phyloP scores from a whole-genome alignment of 2,329 filamentous ascomycete species.

The Fusarium graminum region DNA sequence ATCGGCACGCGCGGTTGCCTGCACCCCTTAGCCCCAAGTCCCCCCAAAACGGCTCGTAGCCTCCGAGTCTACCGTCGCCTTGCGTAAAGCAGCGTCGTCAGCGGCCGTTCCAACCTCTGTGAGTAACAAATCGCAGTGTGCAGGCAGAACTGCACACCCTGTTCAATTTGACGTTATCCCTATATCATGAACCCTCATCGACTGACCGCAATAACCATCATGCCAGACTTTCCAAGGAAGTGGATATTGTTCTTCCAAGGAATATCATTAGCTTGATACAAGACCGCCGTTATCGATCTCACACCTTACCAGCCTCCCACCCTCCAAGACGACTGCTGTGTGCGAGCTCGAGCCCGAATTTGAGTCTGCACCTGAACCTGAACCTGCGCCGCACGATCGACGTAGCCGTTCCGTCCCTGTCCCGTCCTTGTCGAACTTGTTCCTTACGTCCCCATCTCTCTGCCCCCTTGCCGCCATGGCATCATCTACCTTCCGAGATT shows the following conservation, averaged over 20 bases:
- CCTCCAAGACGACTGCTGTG: constrained; percentile 42
- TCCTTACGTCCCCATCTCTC: constrained; percentile 38
- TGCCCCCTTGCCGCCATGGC: constrained; percentile 70
- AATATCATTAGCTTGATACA: constrained; percentile 32
- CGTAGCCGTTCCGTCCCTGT: constrained; percentile 45
- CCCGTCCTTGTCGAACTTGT: constrained; percentile 36
- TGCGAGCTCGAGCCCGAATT: constrained; percentile 37
- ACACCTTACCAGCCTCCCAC: constrained; percentile 35
- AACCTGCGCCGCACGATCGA: constrained; percentile 47
- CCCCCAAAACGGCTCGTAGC: constrained; percentile 40
- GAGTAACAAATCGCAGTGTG: constrained; percentile 26
- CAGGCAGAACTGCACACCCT: constrained; percentile 19
- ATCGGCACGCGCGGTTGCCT: constrained; percentile 53
- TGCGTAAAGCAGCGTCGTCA: constrained; percentile 42
- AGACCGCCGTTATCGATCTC: constrained; percentile 21
- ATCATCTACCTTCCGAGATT: constrained; percentile 90
- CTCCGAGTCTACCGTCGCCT: constrained; percentile 29
- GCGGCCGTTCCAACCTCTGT: constrained; percentile 18
- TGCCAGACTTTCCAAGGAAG: constrained; percentile 32
- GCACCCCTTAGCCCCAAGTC: constrained; percentile 42
- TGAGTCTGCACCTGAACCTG: constrained; percentile 39
- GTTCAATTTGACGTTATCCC: constrained; percentile 22
- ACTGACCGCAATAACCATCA: constrained; percentile 42
- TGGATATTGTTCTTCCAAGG: constrained; percentile 21
- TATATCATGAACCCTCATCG: constrained; percentile 44